These are phyloP conservation scores for Botrytis byssoidea DNA, from an alignment of 2,329 filamentous ascomycete species.

Conservation along the genomic window DNA sequence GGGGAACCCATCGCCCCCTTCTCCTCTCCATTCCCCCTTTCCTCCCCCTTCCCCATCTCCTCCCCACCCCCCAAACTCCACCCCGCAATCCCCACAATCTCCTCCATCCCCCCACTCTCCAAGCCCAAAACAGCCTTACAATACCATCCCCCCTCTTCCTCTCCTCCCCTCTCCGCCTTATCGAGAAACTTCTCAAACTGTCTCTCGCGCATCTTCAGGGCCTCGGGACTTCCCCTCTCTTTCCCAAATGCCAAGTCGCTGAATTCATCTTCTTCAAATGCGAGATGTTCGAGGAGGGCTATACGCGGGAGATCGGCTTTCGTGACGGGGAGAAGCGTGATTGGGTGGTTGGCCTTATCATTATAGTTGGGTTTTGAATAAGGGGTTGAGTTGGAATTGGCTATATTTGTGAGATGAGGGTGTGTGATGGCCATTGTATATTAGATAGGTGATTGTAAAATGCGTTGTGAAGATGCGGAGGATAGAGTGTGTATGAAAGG, in stretches of 20 bases:
- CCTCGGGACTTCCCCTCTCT: background rate
- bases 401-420: background rate
- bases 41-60: background rate
- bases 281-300: conserved; percentile 21
- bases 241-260: conserved; percentile 25
- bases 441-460: background rate
- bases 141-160: conserved; percentile 16
- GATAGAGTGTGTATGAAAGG: background rate
- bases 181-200: conserved; percentile 4
- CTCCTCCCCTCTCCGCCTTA: background rate
- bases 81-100: conserved; percentile 29
- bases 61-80: conserved; percentile 24
- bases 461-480: background rate
- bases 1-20: conserved; percentile 3
- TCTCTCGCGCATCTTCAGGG: conserved; percentile 2
- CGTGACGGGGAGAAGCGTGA: background rate
- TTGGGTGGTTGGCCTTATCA: background rate
- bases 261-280: conserved; percentile 25
- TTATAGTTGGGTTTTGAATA: background rate
- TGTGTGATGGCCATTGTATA: background rate
- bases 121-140: conserved; percentile 24
- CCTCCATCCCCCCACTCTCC: conserved; percentile 6
- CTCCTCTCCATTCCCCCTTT: background rate
- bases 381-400: no score
- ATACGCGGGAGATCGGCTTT: conserved; percentile 11